These are phyloP conservation scores for Suillus discolor DNA, from an alignment of 768 basidiomycete species.

Conservation along the genomic window DNA sequence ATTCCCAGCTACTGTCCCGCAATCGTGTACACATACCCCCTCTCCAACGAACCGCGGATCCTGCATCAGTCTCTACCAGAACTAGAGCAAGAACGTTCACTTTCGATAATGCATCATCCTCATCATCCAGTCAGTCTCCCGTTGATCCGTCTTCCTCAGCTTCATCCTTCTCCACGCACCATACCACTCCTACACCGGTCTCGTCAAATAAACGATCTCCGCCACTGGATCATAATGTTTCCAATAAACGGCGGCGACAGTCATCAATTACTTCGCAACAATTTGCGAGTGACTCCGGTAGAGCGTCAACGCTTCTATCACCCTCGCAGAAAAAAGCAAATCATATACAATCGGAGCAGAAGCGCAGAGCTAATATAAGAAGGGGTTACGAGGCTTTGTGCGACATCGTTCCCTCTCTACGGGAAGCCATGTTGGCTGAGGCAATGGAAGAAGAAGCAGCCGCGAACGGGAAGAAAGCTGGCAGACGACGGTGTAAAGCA, in stretches of 20 bases:
- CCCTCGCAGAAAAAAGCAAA: conserved; percentile 91
- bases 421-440: conserved; percentile 69
- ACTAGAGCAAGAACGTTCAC: conserved; percentile 14
- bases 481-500: conserved; percentile 39
- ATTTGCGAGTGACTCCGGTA: conserved; percentile 17
- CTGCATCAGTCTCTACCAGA: conserved; percentile 14
- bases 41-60: conserved; percentile 17
- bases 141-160: conserved; percentile 21
- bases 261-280: conserved; percentile 20
- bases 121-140: conserved; percentile 28
- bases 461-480: conserved; percentile 35
- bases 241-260: conserved; percentile 37
- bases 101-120: conserved; percentile 25
- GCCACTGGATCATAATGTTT: conserved; percentile 22
- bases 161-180: conserved; percentile 16
- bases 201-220: conserved; percentile 30
- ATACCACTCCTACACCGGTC: conserved; percentile 9
- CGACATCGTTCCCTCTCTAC: conserved; percentile 76
- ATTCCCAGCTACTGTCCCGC: conserved; percentile 7
- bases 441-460: conserved; percentile 53
- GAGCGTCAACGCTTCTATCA: conserved; percentile 52
- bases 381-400: conserved; percentile 89
- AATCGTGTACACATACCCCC: conserved; percentile 18
- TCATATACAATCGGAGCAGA: conserved; percentile 94
- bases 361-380: conserved; percentile 88